A percentile compares a stretch with the other conserved stretches of the same genome.
Conservation (phyloP, 1,284 basidiomycete species). For the Rhodofomes roseus region DNA sequence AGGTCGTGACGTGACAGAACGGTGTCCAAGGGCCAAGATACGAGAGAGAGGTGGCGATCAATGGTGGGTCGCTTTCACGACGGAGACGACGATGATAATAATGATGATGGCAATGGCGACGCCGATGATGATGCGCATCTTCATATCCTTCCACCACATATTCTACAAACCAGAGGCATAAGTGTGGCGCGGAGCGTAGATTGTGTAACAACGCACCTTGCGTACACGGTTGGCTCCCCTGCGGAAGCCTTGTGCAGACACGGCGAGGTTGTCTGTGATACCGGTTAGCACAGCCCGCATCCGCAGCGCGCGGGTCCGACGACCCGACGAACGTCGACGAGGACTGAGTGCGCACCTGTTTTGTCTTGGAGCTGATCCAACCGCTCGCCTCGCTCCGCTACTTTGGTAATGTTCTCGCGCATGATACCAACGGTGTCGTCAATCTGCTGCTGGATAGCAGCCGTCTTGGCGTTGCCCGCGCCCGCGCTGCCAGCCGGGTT, state of each 20-base stretch:
- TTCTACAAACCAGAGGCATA: conserved; percentile 41
- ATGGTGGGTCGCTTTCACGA: conserved; percentile 76
- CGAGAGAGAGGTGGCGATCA: conserved; percentile 17
- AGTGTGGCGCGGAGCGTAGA: not conserved
- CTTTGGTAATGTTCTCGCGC: conserved; percentile 96
- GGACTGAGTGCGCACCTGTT: conserved; percentile 68
- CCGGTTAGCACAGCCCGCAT: conserved; percentile 3
- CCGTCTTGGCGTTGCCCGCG: conserved; percentile 74
- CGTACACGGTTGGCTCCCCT: conserved; percentile 95
- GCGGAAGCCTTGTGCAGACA: conserved; percentile 98
- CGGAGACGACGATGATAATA: conserved; percentile 89
- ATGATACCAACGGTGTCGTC: conserved; percentile 96
- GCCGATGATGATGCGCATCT: conserved; percentile 92
- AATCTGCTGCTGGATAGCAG: conserved; percentile 91
- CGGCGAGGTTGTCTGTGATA: conserved; percentile 87
- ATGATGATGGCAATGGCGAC: conserved; percentile 85
- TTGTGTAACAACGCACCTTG: conserved; percentile 70
- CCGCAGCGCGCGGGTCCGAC: not conserved
- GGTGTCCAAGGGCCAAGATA: not conserved
- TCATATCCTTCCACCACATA: conserved; percentile 98
- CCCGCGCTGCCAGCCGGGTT: conserved; percentile 44
- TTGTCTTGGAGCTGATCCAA: conserved; percentile 96
- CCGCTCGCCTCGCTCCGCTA: conserved; percentile 92
- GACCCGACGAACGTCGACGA: not conserved
- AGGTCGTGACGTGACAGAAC: not conserved